Percentiles rank a stretch among this genome's conserved stretches.
These are phyloP conservation scores for Dicorynia guianensis DNA, from an alignment of 306 rosid species.

Conservation along the genomic window DNA sequence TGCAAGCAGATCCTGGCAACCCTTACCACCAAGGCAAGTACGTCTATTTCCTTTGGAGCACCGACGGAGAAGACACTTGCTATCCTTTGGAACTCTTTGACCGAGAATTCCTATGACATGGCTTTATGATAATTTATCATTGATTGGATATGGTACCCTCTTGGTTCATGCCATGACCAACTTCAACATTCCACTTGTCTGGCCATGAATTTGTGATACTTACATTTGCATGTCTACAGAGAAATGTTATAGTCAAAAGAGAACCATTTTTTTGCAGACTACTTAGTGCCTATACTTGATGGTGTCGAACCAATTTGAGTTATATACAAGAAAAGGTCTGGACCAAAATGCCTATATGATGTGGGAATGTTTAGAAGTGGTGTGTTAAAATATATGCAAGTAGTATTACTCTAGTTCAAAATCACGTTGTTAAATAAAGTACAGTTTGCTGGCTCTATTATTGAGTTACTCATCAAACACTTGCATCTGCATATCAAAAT, in stretches of 20 bases:
- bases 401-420: neutral
- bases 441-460: neutral
- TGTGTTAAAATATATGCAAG: too few relatives aligned
- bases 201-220: neutral
- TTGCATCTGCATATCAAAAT: neutral
- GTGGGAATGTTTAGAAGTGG: too few relatives aligned
- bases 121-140: constrained; percentile 20
- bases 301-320: too few relatives aligned
- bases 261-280: too few relatives aligned
- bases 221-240: neutral
- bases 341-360: too few relatives aligned
- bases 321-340: too few relatives aligned
- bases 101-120: constrained; percentile 38
- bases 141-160: neutral
- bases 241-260: constrained; percentile 16
- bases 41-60: constrained; percentile 76
- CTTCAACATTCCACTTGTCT: constrained; percentile 1
- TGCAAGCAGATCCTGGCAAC: constrained; percentile 64
- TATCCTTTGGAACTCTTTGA: constrained; percentile 48
- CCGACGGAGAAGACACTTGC: constrained; percentile 65
- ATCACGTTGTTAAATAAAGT: constrained; percentile 18
- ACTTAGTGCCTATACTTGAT: too few relatives aligned
- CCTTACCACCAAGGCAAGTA: constrained; percentile 61
- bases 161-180: neutral
- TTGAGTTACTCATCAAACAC: neutral